Evolutionary conservation across 176 grass and related monocot genomes (phyloP).

Genomic region (Sorghum bicolor): DNA sequence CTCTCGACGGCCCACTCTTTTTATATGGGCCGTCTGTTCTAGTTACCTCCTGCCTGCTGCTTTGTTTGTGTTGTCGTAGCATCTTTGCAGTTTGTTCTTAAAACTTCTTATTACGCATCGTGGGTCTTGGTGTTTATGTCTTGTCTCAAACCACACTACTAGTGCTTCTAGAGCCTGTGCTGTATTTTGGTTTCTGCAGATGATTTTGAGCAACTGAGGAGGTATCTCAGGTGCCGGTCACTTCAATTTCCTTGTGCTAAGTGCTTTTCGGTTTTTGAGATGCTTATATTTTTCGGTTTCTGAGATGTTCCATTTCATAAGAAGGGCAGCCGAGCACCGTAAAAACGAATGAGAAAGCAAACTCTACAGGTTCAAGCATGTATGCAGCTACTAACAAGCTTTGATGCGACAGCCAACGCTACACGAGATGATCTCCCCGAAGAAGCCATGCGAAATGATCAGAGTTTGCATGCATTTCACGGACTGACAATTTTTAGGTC

Average conservation of each 20-base stretch:
- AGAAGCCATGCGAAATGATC: not conserved
- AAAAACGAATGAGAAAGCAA: not conserved
- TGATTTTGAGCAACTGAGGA: not conserved
- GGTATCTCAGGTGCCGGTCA: not conserved
- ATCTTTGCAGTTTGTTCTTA: not conserved
- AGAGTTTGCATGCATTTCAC: not conserved
- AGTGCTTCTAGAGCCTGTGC: not conserved
- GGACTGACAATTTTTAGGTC: not conserved
- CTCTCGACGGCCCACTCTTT: constrained; percentile 5
- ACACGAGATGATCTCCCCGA: not conserved
- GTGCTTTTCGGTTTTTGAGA: not conserved
- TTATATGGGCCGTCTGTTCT: constrained; percentile 16
- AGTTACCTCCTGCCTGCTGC: not conserved
- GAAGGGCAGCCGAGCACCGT: no score
- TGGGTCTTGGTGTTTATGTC: not conserved
- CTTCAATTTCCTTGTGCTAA: not conserved
- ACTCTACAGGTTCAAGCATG: not conserved
- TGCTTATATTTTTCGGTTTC: not conserved
- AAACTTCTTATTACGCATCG: no score
- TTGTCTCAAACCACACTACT: not conserved
- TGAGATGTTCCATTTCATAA: not conserved
- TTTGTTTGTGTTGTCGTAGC: not conserved
- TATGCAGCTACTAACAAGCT: not conserved
- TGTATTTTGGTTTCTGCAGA: constrained; percentile 7
- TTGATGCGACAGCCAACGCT: not conserved